A percentile compares a stretch with the other conserved stretches of the same genome.
phyloP scores from a whole-genome alignment of 2,329 filamentous ascomycete species.

The Neonectria faginata region DNA sequence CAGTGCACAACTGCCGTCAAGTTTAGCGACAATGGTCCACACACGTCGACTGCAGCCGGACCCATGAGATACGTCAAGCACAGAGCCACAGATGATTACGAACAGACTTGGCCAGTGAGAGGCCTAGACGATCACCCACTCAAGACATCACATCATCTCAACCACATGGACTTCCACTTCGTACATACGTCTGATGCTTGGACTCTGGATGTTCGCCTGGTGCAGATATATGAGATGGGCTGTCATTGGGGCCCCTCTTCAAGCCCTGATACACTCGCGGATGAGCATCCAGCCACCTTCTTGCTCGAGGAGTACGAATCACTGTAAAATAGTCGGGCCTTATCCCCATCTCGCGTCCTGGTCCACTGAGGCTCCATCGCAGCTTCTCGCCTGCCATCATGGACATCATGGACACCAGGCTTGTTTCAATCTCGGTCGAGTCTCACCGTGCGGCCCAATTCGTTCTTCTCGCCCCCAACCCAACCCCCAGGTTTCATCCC shows the following conservation, averaged over 20 bases:
- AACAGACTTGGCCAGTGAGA: neutral
- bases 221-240: neutral
- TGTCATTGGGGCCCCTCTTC: neutral
- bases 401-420: slow-evolving; percentile 11
- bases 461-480: neutral
- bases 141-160: neutral
- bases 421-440: slow-evolving; percentile 25
- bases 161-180: neutral
- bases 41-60: neutral
- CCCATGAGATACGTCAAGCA: slow-evolving; percentile 11
- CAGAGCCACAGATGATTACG: neutral
- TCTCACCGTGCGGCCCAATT: slow-evolving; percentile 8
- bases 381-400: slow-evolving; percentile 32
- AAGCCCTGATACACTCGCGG: neutral
- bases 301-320: neutral
- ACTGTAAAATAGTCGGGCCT: neutral
- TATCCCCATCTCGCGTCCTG: neutral
- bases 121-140: neutral
- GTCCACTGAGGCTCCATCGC: slow-evolving; percentile 30
- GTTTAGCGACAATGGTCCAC: slow-evolving; percentile 6
- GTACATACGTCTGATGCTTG: neutral
- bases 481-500: slow-evolving; percentile 9
- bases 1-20: slow-evolving; percentile 26
- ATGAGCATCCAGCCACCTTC: neutral
- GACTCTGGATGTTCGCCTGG: neutral